Evolutionary conservation across 495 filamentous ascomycete species (phyloP), one percentile per base, ranked within the genome.

Genomic region (Aspergillus biplanus): DNA sequence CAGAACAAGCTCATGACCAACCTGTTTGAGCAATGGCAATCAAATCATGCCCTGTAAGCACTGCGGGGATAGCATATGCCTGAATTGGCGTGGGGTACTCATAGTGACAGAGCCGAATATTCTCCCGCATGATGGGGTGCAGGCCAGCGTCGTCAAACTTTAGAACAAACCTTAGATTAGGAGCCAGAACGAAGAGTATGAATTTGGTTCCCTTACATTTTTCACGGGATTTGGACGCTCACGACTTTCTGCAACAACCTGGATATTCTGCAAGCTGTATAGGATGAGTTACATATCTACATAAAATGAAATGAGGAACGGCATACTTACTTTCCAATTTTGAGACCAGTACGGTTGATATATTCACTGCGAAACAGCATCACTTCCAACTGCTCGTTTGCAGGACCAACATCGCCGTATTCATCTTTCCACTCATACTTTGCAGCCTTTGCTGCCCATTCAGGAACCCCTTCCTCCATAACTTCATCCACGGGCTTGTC

Each of bases 21-120:
- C 94, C 95, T 46, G 95, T 99, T 72, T 97, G 94, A 6, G 95
- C 92, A 67, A 92, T 87, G 3, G 86, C 94, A 60, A 98, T 89
- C 49, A 98, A 71, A 70, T 99, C 95, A 64, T 88, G 80, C 6
- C 88, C 87, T 37, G 83, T 72, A 8, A 87, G 69, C 47, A 97
- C 85, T 0, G 92, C 87, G 0, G 95, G 93, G 27, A 99, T 82
- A 44, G 83, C 84, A 69, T 92, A 97, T 12, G 84, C 80, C 71
- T 99, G 95, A 52, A 99, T 93, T 0, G 92, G 89, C 12, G 95
- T 98, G 0, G 95, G 93, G 3, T 79, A 65, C 2, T 76, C 65
- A 65, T 90, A 92, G 2, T 84, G 81, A 42, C 87, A 86, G 3
- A 93, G 81, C 63, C 85, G 64, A 37, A 97, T 82, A 64, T 98